These are phyloP conservation scores for Rubroboletus pulcherrimus DNA, from an alignment of 768 basidiomycete genomes.

Conservation along the genomic window DNA sequence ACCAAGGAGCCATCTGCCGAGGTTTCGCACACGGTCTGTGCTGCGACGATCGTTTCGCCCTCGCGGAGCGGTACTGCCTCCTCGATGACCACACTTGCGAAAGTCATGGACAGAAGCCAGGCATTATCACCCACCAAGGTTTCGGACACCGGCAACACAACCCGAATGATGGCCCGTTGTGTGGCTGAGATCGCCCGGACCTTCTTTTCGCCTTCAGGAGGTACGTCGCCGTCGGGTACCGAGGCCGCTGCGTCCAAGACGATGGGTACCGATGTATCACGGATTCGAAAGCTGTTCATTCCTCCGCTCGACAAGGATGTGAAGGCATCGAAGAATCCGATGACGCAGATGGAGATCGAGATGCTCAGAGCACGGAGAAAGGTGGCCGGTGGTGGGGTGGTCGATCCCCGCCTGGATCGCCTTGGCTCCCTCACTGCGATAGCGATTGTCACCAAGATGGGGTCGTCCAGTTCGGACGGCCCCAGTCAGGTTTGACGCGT, in stretches of 20 bases:
- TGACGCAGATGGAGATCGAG: constrained; percentile 8
- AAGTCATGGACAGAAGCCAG: background rate
- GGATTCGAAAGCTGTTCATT: background rate
- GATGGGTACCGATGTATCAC: background rate
- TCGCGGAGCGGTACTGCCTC: background rate
- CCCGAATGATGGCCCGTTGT: background rate
- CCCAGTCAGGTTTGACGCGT: background rate
- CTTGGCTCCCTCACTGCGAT: background rate
- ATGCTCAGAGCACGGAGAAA: constrained; percentile 3
- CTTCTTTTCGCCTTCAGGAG: background rate
- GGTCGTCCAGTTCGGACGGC: background rate
- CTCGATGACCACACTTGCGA: background rate
- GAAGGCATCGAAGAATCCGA: background rate
- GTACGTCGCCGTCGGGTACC: background rate
- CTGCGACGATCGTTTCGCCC: background rate
- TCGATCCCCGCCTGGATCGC: background rate
- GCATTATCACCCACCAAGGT: background rate
- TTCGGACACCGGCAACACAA: background rate
- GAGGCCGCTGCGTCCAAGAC: background rate
- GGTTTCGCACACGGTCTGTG: background rate
- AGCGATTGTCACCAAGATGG: background rate
- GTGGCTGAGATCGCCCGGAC: background rate
- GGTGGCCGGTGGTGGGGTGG: background rate
- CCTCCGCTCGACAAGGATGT: constrained; percentile 3
- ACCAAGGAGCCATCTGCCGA: background rate